Base-by-base conservation (phyloP, 2,329 filamentous ascomycete species). In the Trichoderma aggressivum region DNA sequence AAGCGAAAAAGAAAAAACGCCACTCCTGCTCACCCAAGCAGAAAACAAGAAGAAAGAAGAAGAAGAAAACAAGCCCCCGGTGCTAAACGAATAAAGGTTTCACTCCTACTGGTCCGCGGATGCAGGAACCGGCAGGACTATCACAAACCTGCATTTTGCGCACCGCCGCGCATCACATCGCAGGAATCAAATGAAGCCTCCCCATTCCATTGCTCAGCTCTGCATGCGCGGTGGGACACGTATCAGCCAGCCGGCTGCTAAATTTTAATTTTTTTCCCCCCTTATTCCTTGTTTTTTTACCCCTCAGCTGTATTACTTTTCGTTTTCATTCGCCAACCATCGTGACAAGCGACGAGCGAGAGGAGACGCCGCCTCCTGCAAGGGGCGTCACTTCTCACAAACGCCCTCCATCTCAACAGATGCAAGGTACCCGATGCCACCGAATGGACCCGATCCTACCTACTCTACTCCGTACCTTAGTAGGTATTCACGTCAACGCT, bases 391-490 rank as follows among this genome's bases (percentile, higher is more conserved):
- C 39, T 50, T 47, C 12, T 50, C 63, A 66, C 30, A 66, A 50
- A 39, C 24, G 11, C 26, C 60, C 0, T 50, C 53, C 34, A 39
- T 59, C 50, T 53, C 53, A 47, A 47, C 59, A 43, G 24, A 62
- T 68, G 64, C 64, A 68, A 68, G 64, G 64, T 68, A 68, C 64
- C 64, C 64, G 64, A 24, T 30, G 53, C 24, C 53, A 59, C 24
- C 61, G 16, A 43, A 47, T 24, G 12, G 47, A 21, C 47, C 47
- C 47, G 47, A 53, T 53, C 47, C 21, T 53, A 50, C 43, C 43
- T n/a, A n/a, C n/a, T n/a, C n/a, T n/a, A 28, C 26, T 28, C 26
- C 26, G 26, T 28, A 28, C 26, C 26, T n/a, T n/a, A n/a, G n/a
- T n/a, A 34, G 2, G 12, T 53, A 24, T 21, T 24, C 21, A 21